Conservation (phyloP, 805 yeast species). For the Candida ipomoeae region DNA sequence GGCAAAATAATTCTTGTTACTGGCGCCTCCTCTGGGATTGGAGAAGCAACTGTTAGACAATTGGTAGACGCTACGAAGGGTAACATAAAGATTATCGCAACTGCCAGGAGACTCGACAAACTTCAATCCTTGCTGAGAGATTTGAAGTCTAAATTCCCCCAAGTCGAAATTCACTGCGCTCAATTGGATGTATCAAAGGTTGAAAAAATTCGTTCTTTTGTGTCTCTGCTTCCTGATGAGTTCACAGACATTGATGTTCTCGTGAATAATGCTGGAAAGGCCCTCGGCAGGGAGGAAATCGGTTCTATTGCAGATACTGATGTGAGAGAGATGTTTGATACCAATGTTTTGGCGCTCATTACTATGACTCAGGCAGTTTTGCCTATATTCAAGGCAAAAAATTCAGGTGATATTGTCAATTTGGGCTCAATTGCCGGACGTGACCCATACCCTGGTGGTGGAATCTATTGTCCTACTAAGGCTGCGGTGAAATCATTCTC, state of each 20-base stretch:
- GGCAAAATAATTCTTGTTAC: constrained; percentile 77
- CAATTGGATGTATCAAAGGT: constrained; percentile 41
- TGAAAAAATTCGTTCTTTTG: constrained; percentile 45
- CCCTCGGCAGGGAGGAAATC: constrained; percentile 71
- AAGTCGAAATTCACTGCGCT: constrained; percentile 55
- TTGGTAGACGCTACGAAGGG: constrained; percentile 80
- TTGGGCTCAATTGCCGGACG: constrained; percentile 77
- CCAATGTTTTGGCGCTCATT: constrained; percentile 85
- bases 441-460: constrained; percentile 76
- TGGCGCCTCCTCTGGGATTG: constrained; percentile 97
- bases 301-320: constrained; percentile 66
- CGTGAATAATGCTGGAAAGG: constrained; percentile 73
- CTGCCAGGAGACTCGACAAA: constrained; percentile 74
- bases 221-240: constrained; percentile 51
- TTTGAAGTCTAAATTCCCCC: constrained; percentile 46
- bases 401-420: constrained; percentile 70
- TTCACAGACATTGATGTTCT: constrained; percentile 63
- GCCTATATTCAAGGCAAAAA: constrained; percentile 64
- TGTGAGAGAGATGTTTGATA: constrained; percentile 70
- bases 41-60: constrained; percentile 89
- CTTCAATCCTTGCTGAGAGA: constrained; percentile 47
- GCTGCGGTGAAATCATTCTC: constrained; percentile 70
- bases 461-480: constrained; percentile 73
- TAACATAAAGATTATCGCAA: constrained; percentile 60
- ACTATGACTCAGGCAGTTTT: constrained; percentile 77